phyloP scores from a whole-genome alignment of 192 early-diverging fungal genomes.

The Dispira parvispora region DNA sequence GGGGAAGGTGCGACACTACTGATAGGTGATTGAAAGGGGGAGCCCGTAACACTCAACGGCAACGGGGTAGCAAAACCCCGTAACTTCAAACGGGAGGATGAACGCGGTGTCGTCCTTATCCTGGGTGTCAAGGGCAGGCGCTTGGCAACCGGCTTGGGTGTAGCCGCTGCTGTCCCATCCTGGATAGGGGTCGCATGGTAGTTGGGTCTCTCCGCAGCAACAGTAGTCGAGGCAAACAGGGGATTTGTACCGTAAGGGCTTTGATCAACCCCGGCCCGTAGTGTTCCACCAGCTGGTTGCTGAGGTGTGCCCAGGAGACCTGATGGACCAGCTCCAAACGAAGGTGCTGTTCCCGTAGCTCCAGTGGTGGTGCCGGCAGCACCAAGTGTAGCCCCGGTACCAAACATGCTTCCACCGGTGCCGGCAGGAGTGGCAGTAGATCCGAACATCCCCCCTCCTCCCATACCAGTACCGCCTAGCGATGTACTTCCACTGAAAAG shows the following conservation, averaged over 20 bases:
- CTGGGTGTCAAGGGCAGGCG: constrained; percentile 53
- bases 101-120: constrained; percentile 56
- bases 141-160: constrained; percentile 31
- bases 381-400: constrained; percentile 10
- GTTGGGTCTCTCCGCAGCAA: constrained; percentile 20
- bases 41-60: constrained; percentile 6
- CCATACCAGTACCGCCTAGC: constrained; percentile 1
- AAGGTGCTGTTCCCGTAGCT: too few species aligned
- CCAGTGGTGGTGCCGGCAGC: too few species aligned
- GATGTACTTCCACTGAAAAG: constrained; percentile 15
- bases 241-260: constrained; percentile 80
- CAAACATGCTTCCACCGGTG: background rate
- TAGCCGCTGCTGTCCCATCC: constrained; percentile 16
- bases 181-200: constrained; percentile 15
- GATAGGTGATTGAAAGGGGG: constrained; percentile 13
- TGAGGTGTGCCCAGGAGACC: constrained; percentile 24
- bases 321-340: constrained; percentile 17
- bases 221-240: constrained; percentile 41
- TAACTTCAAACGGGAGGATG: constrained; percentile 48
- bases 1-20: constrained; percentile 12
- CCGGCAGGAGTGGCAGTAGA: constrained; percentile 25
- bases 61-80: constrained; percentile 47
- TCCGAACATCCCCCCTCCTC: constrained; percentile 11
- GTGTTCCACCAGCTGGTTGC: constrained; percentile 13
- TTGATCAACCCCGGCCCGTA: constrained; percentile 62